Evolutionary conservation across 2,329 filamentous ascomycete genomes (phyloP), one percentile per base, ranked within the genome.

Genomic region (Colletotrichum sp.): DNA sequence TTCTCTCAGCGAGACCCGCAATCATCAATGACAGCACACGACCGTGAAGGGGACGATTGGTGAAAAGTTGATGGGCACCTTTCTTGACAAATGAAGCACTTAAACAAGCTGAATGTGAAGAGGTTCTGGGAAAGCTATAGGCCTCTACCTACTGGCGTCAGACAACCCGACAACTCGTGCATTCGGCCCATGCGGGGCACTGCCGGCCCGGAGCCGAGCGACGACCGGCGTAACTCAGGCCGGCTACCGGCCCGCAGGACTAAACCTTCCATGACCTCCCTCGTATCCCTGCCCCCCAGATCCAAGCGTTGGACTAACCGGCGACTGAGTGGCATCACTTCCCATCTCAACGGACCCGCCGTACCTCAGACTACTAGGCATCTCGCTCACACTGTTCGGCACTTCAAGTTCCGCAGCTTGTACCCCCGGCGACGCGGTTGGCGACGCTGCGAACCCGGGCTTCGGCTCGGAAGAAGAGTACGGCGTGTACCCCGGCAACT

Each of bases 341-440:
- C 43, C 66, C 71, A 73, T 65, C 58, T 66, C 66, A 8, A 70
- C 71, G 6, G 66, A 73, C 13, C 66, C 71, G 5, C 66, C 71
- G 13, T 66, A 74, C n/a, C 66, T 38, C 28, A 66, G 71, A 32
- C 71, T 73, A 13, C 71, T 70, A 9, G 66, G 71, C 71, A 73
- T 73, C 66, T 73, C 66, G 43, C 71, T 73, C 58, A 66, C 71
- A 21, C 56, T 70, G 8, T 16, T 28, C 1, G 66, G 71, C 8
- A 73, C 71, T 32, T 73, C 71, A 8, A 73, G 66, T 43, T 73
- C 71, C 26, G 71, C 71, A 13, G 58, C 71, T 12, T 73, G 66
- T 1, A 16, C 10, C 8, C 15, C 52, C 13, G 66, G 71, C 0
- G 58, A 32, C 26, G 56, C 13, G 1, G 65, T 56, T 8, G 71